A percentile compares a stretch with the other conserved stretches of the same genome.
phyloP scores from a whole-genome alignment of 2,329 filamentous ascomycete species.

The Aphanocladium album region DNA sequence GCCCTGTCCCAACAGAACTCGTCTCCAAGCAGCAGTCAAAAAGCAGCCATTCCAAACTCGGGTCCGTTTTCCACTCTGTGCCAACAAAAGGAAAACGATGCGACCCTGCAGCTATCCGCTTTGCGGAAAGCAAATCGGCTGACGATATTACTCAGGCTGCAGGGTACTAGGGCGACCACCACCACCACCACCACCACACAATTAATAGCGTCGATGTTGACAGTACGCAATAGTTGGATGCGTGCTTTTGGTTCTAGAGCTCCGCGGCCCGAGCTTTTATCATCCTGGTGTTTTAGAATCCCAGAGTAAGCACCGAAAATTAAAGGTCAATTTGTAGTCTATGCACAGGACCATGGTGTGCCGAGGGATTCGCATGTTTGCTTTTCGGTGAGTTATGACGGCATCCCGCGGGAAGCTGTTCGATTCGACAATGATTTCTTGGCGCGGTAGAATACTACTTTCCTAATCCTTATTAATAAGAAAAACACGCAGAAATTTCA shows the following conservation, averaged over 20 bases:
- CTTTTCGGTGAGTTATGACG: neutral
- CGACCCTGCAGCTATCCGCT: neutral
- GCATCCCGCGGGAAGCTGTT: too few species aligned
- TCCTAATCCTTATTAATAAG: too few species aligned
- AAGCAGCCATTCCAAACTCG: neutral
- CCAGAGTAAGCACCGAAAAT: neutral
- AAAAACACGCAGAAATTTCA: too few species aligned
- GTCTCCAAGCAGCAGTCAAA: neutral
- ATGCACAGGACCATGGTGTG: too few species aligned
- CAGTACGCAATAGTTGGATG: neutral
- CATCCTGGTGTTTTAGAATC: neutral
- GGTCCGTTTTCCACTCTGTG: neutral
- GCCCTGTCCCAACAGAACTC: neutral
- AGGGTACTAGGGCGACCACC: neutral
- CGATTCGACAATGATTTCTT: too few species aligned
- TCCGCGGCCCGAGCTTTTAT: neutral
- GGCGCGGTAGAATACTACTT: too few species aligned
- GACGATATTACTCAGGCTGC: constrained; percentile 10
- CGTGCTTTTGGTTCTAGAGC: too few species aligned
- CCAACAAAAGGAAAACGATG: neutral
- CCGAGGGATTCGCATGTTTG: neutral
- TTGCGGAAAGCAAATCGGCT: neutral
- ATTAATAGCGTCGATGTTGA: neutral
- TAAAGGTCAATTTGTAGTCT: neutral
- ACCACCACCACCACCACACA: too few species aligned